Conservation (phyloP, 345 rosid species). For the Zanthoxylum bungeanum region DNA sequence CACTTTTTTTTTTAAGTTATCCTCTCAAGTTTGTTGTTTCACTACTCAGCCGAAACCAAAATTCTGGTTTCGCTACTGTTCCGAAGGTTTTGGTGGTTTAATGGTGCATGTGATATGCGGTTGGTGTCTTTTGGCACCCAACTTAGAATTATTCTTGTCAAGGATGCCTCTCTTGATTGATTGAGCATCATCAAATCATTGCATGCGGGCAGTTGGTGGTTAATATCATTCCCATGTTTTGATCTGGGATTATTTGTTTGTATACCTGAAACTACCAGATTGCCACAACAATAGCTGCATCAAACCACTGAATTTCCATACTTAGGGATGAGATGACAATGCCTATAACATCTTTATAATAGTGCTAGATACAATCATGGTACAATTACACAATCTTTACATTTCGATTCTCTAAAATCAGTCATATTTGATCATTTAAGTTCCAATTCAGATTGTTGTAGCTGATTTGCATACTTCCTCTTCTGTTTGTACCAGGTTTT, state of each 20-base stretch:
- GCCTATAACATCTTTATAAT: background rate
- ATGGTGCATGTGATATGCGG: too few relatives aligned
- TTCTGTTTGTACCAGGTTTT: constrained; percentile 46
- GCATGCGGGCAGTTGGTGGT: too few relatives aligned
- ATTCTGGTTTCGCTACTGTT: too few relatives aligned
- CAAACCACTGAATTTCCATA: background rate
- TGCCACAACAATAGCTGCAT: background rate
- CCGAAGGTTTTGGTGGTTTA: too few relatives aligned
- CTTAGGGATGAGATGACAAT: background rate
- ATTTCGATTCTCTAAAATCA: background rate
- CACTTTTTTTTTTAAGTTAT: too few relatives aligned
- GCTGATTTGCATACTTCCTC: background rate
- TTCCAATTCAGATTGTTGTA: too few relatives aligned
- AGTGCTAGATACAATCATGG: background rate
- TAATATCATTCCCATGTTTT: background rate
- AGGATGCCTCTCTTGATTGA: too few relatives aligned
- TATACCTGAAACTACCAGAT: background rate
- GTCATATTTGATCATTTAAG: background rate
- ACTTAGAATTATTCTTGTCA: too few relatives aligned
- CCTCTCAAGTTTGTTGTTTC: too few relatives aligned
- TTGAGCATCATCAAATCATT: too few relatives aligned
- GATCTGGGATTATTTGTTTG: background rate
- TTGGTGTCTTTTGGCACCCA: too few relatives aligned
- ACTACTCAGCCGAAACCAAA: too few relatives aligned
- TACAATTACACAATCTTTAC: background rate